Evolutionary conservation across 805 yeast genomes (phyloP), one percentile per base, ranked within the genome.

Genomic region (Candida arabinofermentans): DNA sequence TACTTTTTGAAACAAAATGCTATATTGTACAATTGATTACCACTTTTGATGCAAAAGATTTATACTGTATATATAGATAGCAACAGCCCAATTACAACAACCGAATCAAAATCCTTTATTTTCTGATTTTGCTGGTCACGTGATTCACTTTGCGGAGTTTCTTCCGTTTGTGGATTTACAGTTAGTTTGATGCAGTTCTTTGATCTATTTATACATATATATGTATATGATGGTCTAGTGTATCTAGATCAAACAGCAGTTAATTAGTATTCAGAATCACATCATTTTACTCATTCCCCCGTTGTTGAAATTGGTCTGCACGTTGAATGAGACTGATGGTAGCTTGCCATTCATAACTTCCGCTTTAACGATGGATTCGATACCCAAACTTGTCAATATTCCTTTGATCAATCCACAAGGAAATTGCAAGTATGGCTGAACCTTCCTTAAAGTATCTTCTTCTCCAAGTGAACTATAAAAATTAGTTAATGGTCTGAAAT

Each of bases 391-490:
- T 40, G 76, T 71, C 38, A 86, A 64, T 2, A 81, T 78, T 1
- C 95, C 95, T 44, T 87, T 67, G 12, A 86, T 81, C 4, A 86
- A 62, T 0, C 95, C 95, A 52, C 84, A 74, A 0, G 93, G 87
- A 42, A 83, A 79, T 79, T 83, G 81, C 36, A 84, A 57, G 50
- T 76, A 81, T 8, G 69, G 64, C 42, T 66, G 66, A 1, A 74
- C 66, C 48, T 71, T 74, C 30, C 58, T 49, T 10, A 70, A 42
- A 0, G 81, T 71, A 43, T 73, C 79, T 12, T 66, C 53, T 16
- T 56, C 55, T 3, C 77, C 78, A 13, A 49, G 44, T 13, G 71
- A 58, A 34, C 74, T 71, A 49, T 69, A 63, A 72, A 83, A 73
- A 36, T 74, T 67, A 27, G 65, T 53, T 32, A 86, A 72, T 39